Evolutionary conservation across 768 basidiomycete genomes (phyloP).

Genomic region (Termitomyces eurrhizus): DNA sequence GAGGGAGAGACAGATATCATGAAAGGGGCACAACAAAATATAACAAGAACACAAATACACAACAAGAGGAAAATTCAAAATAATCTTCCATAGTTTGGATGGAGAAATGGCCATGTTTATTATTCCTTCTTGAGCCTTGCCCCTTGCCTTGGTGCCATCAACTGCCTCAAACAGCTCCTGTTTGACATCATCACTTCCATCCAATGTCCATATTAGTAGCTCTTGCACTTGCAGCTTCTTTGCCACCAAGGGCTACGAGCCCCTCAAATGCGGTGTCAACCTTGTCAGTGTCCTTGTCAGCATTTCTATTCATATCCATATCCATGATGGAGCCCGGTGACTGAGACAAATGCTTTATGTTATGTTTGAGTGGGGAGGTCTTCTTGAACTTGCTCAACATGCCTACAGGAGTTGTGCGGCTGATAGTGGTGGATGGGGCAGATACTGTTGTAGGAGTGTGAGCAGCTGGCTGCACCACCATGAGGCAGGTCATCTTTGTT

Average conservation of each 20-base stretch:
- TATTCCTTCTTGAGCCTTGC: slow-evolving; percentile 22
- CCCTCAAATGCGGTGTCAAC: slow-evolving; percentile 26
- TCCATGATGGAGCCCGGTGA: slow-evolving; percentile 17
- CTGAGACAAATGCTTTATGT: slow-evolving; percentile 13
- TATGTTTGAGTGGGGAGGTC: slow-evolving; percentile 11
- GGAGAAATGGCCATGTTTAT: background rate
- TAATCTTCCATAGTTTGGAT: too few relatives aligned
- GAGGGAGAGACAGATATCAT: too few relatives aligned
- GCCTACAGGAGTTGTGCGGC: background rate
- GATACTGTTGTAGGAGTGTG: slow-evolving; percentile 7
- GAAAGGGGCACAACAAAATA: background rate
- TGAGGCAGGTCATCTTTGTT: background rate
- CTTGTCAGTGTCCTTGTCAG: slow-evolving; percentile 31
- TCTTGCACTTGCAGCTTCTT: slow-evolving; percentile 8
- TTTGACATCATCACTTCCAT: slow-evolving; percentile 33
- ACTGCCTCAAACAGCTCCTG: slow-evolving; percentile 48
- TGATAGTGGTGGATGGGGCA: slow-evolving; percentile 1
- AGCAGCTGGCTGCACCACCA: slow-evolving; percentile 2
- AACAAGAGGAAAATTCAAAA: too few relatives aligned
- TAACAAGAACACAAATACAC: too few relatives aligned
- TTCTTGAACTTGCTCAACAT: background rate
- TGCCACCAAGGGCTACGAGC: slow-evolving; percentile 9
- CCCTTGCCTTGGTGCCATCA: slow-evolving; percentile 42
- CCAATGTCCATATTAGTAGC: slow-evolving; percentile 10
- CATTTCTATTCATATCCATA: slow-evolving; percentile 29